Conservation (phyloP, 2,329 filamentous ascomycete species). For the Colletotrichum graminicola region DNA sequence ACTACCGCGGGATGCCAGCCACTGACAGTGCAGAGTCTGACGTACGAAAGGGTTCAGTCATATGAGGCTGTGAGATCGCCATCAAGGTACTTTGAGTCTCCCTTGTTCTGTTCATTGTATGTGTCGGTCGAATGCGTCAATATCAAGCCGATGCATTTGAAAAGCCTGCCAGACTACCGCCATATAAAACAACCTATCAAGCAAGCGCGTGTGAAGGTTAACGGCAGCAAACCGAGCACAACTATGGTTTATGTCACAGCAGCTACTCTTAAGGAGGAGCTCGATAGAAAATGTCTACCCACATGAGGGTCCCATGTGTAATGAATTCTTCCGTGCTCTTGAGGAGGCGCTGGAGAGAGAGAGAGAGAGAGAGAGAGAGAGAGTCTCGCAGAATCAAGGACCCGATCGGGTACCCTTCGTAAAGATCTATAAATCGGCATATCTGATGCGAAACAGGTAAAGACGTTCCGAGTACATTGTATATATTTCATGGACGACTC, state of each 20-base stretch:
- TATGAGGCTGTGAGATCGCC: background rate
- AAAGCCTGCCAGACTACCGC: background rate
- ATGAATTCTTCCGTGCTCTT: background rate
- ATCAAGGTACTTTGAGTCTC: background rate
- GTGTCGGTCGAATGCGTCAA: background rate
- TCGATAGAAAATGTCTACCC: background rate
- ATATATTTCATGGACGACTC: too few species aligned
- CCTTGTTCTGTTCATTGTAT: background rate
- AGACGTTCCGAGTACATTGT: background rate
- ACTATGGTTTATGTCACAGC: background rate
- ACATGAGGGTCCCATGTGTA: too few species aligned
- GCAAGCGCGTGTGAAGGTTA: background rate
- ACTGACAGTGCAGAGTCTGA: background rate
- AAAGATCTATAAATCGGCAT: background rate
- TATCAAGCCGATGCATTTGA: background rate
- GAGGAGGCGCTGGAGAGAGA: background rate
- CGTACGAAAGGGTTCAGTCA: background rate
- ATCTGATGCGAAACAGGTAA: background rate
- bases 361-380: too few species aligned
- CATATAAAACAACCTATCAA: background rate
- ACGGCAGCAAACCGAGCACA: background rate
- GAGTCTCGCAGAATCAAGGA: background rate
- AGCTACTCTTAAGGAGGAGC: background rate
- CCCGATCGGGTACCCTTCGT: background rate
- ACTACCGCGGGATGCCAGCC: background rate